These are phyloP conservation scores for Peltaster fructicola DNA, from an alignment of 2,329 filamentous ascomycete genomes.

Conservation along the genomic window DNA sequence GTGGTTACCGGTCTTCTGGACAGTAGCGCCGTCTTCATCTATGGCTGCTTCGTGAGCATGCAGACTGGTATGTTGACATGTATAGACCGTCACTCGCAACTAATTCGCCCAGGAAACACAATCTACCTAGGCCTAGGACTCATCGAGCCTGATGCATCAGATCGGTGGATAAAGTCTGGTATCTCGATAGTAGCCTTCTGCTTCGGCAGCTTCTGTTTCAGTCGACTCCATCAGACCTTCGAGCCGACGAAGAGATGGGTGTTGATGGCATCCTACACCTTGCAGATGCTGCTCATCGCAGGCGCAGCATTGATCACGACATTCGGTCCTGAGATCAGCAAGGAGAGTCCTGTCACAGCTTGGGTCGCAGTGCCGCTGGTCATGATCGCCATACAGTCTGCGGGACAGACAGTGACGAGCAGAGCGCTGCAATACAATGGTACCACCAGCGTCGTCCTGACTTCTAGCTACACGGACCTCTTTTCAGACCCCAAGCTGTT, in stretches of 20 bases:
- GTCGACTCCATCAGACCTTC: slow-evolving; percentile 46
- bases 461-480: slow-evolving; percentile 66
- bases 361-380: slow-evolving; percentile 46
- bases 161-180: slow-evolving; percentile 54
- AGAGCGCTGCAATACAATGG: slow-evolving; percentile 51
- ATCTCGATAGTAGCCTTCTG: slow-evolving; percentile 55
- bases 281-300: slow-evolving; percentile 25
- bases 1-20: slow-evolving; percentile 62
- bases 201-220: slow-evolving; percentile 54
- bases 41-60: slow-evolving; percentile 71
- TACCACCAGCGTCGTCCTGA: slow-evolving; percentile 62
- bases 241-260: slow-evolving; percentile 48
- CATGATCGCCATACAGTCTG: slow-evolving; percentile 58
- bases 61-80: slow-evolving; percentile 44
- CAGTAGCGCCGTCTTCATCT: slow-evolving; percentile 57
- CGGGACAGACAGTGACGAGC: slow-evolving; percentile 61
- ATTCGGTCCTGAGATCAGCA: slow-evolving; percentile 12
- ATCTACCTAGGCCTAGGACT: slow-evolving; percentile 62
- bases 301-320: slow-evolving; percentile 26
- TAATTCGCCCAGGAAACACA: slow-evolving; percentile 40
- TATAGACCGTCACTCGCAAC: neutral
- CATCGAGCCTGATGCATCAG: slow-evolving; percentile 30
- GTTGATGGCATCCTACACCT: slow-evolving; percentile 29
- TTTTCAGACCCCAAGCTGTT: slow-evolving; percentile 48
- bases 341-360: slow-evolving; percentile 7